Evolutionary conservation across 2,329 filamentous ascomycete species (phyloP), one percentile per base, ranked within the genome.

Genomic region (Phaeosphaeriaceae sp.): DNA sequence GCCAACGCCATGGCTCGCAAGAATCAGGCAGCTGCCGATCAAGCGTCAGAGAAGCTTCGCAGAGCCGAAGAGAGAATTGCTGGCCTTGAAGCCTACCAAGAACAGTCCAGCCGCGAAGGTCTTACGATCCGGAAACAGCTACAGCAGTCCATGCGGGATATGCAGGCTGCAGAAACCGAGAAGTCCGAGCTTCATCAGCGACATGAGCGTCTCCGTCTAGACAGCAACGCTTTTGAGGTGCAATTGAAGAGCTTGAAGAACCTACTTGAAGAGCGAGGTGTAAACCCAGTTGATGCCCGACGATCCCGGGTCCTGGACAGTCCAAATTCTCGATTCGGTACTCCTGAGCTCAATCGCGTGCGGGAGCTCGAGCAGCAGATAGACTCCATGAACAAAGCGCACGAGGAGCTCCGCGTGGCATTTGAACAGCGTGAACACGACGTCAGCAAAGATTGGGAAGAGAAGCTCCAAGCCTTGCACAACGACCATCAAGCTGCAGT

Each of bases 401-500:
- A 97, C 62, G 92, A 97, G 60, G 93, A 98, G 73, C 88, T 92
- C 48, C 95, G 91, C 75, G 82, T 87, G 56, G 85, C 85, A 3
- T 92, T 93, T 63, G 91, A 95, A 60, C 83, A 86, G 36, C 91
- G 94, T 54, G 89, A 92, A 59, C 90, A 95, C 67, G 92, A 96
- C 71, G 90, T 92, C n/a, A 94, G 96, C 75, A 85, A 88, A 54
- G 87, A 91, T 48, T 98, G 96, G 80, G 91, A 93, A 61, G 93
- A 97, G 76, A 97, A 97, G 78, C 85, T 99, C 52, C 87, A 92
- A 58, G 93, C 97, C 74, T 87, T 99, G 31, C 93, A 98, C 79
- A 96, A 93, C 74, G 95, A 99, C 76, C 97, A 99, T 76, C 93
- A 97, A 78, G 97, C 95, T 44, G 94, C 95, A 17, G 93, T 98